A percentile compares a stretch with the other conserved stretches of the same genome.
Conservation (phyloP, 1,284 basidiomycete species). For the Ustilago curta region DNA sequence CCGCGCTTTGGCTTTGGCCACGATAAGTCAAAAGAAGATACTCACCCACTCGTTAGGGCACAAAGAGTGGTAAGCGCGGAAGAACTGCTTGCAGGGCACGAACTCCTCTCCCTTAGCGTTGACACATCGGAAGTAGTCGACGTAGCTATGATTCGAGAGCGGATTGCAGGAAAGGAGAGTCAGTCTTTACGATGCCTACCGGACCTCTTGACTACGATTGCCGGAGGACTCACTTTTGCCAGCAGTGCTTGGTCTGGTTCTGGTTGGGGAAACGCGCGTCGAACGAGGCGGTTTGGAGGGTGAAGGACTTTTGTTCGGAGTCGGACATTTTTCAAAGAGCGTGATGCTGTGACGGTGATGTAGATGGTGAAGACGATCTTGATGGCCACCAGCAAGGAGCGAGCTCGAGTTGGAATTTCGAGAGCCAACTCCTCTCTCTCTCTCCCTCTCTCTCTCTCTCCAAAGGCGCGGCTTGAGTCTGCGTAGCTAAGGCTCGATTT, state of each 20-base stretch:
- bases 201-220: background rate
- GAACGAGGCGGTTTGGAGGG: slow-evolving; percentile 66
- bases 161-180: background rate
- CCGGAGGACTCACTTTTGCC: slow-evolving; percentile 63
- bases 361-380: background rate
- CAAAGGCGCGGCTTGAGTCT: background rate
- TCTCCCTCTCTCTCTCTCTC: background rate
- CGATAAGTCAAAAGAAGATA: slow-evolving; percentile 15
- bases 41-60: slow-evolving; percentile 79
- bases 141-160: slow-evolving; percentile 53
- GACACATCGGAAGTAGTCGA: slow-evolving; percentile 94
- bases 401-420: slow-evolving; percentile 14
- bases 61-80: slow-evolving; percentile 92
- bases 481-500: slow-evolving; percentile 9
- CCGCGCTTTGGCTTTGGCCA: background rate
- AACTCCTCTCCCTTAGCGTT: slow-evolving; percentile 97
- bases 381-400: slow-evolving; percentile 20
- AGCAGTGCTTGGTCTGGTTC: slow-evolving; percentile 70
- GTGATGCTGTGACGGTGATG: slow-evolving; percentile 11
- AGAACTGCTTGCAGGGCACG: slow-evolving; percentile 98
- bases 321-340: slow-evolving; percentile 41
- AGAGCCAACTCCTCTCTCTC: slow-evolving; percentile 4
- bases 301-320: slow-evolving; percentile 58
- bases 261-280: slow-evolving; percentile 69
- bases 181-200: background rate